Evolutionary conservation across 2,329 filamentous ascomycete species (phyloP), one percentile per base, ranked within the genome.

Genomic region (Anthostomella pinea): DNA sequence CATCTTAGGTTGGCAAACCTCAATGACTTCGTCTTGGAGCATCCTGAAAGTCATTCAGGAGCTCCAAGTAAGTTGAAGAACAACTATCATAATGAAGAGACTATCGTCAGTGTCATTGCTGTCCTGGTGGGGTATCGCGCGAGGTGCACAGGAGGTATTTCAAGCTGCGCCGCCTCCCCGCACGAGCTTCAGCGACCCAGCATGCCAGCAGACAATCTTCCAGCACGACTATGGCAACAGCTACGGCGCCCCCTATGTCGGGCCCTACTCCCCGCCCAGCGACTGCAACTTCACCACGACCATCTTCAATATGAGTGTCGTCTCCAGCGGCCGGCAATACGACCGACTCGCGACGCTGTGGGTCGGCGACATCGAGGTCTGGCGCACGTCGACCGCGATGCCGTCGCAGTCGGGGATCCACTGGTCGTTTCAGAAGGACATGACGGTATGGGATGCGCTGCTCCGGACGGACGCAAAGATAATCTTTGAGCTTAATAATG

Each of bases 301-400:
- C 8, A 53, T 62, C 13, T 75, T 83, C 59, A 81, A 81, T 36
- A 60, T 84, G 43, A 81, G 76, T 0, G 74, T 82, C 9, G 72
- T 69, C 1, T 79, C 76, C 4, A 62, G 62, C 45, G 79, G 80
- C 6, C 67, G 69, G 6, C 79, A 83, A 41, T 83, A 74, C 54
- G 81, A 84, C 49, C 66, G 79, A 20, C 63, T 84, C 3, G 79
- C 70, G 4, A 59, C 77, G 4, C 68, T 84, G 57, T 83, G 72
- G 45, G 64, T 84, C 16, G 74, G 74, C 14, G 77, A 83, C 51
- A 67, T 72, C n/a, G 79, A 84, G 53, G 62, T 84, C 1, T 83
- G 77, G 58, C 67, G 80, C 11, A 82, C 77, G 6, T 81, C 77
- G 9, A 84, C 80, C 2, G 77, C 79, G 1, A 80, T 83, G 60